Evolutionary conservation across 2,329 filamentous ascomycete species (phyloP).

Genomic region (Aspergillus sp.): DNA sequence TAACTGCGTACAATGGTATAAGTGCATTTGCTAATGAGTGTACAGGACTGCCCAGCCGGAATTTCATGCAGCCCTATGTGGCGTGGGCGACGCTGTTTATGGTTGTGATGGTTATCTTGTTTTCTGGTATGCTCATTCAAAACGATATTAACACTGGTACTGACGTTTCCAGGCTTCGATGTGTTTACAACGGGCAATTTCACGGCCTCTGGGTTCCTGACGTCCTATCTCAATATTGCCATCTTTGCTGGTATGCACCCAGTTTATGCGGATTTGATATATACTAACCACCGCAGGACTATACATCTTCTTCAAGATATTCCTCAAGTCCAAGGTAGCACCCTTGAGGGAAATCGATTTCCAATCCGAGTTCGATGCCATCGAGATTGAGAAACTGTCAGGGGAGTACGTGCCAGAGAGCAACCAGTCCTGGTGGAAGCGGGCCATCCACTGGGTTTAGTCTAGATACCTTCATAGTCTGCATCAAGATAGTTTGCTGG

Average conservation of each 20-base stretch:
- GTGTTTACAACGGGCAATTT: neutral
- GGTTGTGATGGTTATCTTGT: neutral
- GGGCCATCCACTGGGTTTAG: neutral
- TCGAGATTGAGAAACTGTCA: neutral
- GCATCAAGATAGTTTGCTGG: too few species aligned
- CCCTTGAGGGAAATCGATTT: neutral
- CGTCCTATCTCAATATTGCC: neutral
- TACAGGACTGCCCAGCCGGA: neutral
- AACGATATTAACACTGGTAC: too few species aligned
- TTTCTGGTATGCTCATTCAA: neutral
- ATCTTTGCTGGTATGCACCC: neutral
- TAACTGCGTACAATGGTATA: too few species aligned
- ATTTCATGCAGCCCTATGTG: neutral
- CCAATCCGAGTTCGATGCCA: neutral
- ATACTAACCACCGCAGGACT: neutral
- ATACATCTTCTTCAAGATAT: constrained; percentile 1
- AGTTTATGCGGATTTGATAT: neutral
- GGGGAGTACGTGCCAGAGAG: neutral
- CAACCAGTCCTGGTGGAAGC: neutral
- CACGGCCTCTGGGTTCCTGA: neutral
- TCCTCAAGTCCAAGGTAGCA: neutral
- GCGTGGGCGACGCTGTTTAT: neutral
- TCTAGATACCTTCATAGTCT: neutral
- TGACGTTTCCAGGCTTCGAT: neutral
- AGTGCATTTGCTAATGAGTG: too few species aligned